Evolutionary conservation across 495 filamentous ascomycete species (phyloP), one percentile per base, ranked within the genome.

Genomic region (Penicillium desertorum): DNA sequence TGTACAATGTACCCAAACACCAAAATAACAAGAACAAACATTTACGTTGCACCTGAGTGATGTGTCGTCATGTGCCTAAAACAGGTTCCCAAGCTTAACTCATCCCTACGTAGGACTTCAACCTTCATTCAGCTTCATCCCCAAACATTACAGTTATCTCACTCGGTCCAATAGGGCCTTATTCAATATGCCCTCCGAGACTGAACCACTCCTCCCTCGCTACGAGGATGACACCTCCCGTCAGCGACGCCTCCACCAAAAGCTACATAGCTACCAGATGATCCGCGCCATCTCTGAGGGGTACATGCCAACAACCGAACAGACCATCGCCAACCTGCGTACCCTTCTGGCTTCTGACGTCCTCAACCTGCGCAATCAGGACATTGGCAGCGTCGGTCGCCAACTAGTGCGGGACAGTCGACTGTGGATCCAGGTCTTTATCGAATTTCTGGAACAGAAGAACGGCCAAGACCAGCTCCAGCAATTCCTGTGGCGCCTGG

Each of bases 181-280:
- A 46, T 20, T 45, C 64, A 73, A 57, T 51, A 81, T 88, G 80
- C 65, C 78, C 19, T 75, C 74, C 59, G 88, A 90, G 60, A 85
- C 80, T 19, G 82, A 92, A 60, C 90, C 91, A 42, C 80, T 96
- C 29, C 84, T 96, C 30, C 87, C 92, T 62, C 87, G 85, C 60
- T 96, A 96, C 74, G 80, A 86, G 58, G 87, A 94, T 70, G 89
- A 92, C 61, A 96, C 91, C 9, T 71, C 79, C 22, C 77, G 90
- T 48, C 91, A 96, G 78, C 80, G 87, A 32, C 75, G 80, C 49
- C 76, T 92, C 43, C 90, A 92, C 64, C 84, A 88, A 67, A 96
- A 96, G 75, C 79, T 96, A 56, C 93, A 96, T 72, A 86, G 85
- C 54, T 96, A 96, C 68, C 91, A 96, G 76, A 94, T 96, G 90